A percentile compares a stretch with the other conserved stretches of the same genome.
Evolutionary conservation across 257 asterid genomes (phyloP).

Genomic region (Thymus mandschuricus): DNA sequence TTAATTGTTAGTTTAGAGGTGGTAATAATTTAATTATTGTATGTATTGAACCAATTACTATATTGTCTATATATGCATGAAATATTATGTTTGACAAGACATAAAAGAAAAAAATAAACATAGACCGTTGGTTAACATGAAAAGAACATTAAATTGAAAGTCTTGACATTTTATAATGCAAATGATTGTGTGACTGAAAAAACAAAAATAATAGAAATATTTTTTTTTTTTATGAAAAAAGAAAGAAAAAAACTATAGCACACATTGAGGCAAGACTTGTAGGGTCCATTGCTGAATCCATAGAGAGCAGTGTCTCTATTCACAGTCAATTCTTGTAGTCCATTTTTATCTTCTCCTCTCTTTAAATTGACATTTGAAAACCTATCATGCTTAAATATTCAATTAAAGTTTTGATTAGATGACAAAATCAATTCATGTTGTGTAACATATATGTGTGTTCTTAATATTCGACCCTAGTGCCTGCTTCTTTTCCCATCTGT

Average conservation of each 20-base stretch:
- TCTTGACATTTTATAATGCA: conserved; percentile 17
- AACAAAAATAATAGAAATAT: background rate
- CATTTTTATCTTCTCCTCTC: conserved; percentile 26
- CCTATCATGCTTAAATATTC: conserved; percentile 3
- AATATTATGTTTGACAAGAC: background rate
- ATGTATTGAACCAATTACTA: no score
- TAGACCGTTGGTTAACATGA: background rate
- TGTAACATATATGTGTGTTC: background rate
- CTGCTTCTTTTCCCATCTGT: no score
- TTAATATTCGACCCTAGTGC: no score
- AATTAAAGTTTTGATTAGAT: conserved; percentile 13
- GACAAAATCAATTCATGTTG: background rate
- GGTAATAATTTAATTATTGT: no score
- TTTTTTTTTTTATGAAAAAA: no score
- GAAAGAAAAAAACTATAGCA: conserved; percentile 1
- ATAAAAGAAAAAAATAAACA: background rate
- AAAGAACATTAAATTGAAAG: conserved; percentile 14
- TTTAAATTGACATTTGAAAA: background rate
- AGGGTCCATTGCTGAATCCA: conserved; percentile 34
- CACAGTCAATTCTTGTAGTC: conserved; percentile 34
- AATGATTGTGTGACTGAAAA: conserved; percentile 17
- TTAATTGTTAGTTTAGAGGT: no score
- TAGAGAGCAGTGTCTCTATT: conserved; percentile 25
- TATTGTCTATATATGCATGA: background rate
- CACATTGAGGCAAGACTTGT: conserved; percentile 9